These are phyloP conservation scores for Tuber umbilicatum DNA, from an alignment of 495 filamentous ascomycete species.

Conservation along the genomic window DNA sequence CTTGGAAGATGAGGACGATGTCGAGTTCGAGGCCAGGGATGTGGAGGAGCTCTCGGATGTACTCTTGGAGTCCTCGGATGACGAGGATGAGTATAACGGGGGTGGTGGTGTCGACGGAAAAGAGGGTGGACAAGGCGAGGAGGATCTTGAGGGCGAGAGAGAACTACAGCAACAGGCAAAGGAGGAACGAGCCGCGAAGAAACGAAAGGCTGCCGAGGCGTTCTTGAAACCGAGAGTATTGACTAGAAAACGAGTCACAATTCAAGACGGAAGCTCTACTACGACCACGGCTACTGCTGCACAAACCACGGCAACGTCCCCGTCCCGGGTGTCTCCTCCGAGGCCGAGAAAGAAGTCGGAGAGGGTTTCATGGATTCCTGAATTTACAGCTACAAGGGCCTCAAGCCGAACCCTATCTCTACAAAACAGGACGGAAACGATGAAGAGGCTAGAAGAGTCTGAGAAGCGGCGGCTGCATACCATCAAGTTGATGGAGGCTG, in stretches of 20 bases:
- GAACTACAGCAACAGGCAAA: conserved; percentile 59
- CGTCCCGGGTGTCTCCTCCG: conserved; percentile 46
- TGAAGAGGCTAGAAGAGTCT: conserved; percentile 73
- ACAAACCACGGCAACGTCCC: conserved; percentile 35
- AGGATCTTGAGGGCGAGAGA: conserved; percentile 62
- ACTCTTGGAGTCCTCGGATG: conserved; percentile 73
- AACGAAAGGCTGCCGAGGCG: conserved; percentile 63
- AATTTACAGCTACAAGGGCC: conserved; percentile 72
- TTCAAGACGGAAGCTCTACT: conserved; percentile 55
- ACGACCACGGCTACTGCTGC: conserved; percentile 42
- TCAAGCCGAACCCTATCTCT: conserved; percentile 78
- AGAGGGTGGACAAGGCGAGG: conserved; percentile 56
- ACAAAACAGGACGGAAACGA: conserved; percentile 73
- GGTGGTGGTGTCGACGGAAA: conserved; percentile 46
- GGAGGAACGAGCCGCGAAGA: conserved; percentile 54
- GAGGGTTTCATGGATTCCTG: conserved; percentile 77
- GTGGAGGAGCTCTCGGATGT: conserved; percentile 62
- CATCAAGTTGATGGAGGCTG: conserved; percentile 78
- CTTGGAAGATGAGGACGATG: conserved; percentile 78
- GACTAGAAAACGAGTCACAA: conserved; percentile 56
- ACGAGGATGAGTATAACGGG: conserved; percentile 69
- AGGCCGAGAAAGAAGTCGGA: conserved; percentile 91
- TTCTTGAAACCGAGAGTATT: conserved; percentile 48
- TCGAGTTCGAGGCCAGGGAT: conserved; percentile 65
- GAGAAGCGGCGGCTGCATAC: conserved; percentile 72